Evolutionary conservation across 768 basidiomycete genomes (phyloP), one percentile per base, ranked within the genome.

Genomic region (Suillus alpinus): DNA sequence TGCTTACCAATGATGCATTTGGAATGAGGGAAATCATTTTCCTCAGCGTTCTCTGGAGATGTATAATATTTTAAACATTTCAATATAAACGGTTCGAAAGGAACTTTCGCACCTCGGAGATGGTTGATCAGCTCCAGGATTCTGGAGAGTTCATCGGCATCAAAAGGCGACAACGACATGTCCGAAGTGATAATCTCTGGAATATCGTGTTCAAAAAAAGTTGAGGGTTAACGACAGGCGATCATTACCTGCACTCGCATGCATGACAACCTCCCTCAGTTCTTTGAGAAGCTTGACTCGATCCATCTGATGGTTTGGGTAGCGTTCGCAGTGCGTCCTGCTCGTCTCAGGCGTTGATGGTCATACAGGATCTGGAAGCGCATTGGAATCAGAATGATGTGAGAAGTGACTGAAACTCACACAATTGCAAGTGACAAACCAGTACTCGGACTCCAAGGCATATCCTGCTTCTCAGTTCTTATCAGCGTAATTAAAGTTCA

Each of bases 301-400:
- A 37, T 55, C 36, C 36, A 39, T 23, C 23, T 55, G 8, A 36
- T 55, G 36, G 34, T 60, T 60, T 12, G 56, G 52, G 43, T 60
- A 60, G 20, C 55, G 56, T 44, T 60, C 59, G 31, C 53, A 60
- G 16, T 60, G 59, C 18, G 36, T 32, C 59, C 59, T 60, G 55
- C n/a, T n/a, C 43, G 16, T 31, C 13, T 44, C 53, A 29, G 16
- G 10, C 8, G 23, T 34, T 10, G 31, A 36, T 36, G 12, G 14
- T 41, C n/a, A 41, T 20, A n/a, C 32, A 14, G 6, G 8, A 31
- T 23, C 31, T 56, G 6, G 6, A 51, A 34, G 6, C 6, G 36
- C 55, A 36, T n/a, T 18, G 6, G 14, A 26, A 37, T 39, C 2
- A 23, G 3, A 10, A 26, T 9, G 36, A 34, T 16, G 9, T 14